A percentile compares a stretch with the other conserved stretches of the same genome.
Conservation (phyloP, 352 stramenopile species). For the Pythium vanterpoolii region DNA sequence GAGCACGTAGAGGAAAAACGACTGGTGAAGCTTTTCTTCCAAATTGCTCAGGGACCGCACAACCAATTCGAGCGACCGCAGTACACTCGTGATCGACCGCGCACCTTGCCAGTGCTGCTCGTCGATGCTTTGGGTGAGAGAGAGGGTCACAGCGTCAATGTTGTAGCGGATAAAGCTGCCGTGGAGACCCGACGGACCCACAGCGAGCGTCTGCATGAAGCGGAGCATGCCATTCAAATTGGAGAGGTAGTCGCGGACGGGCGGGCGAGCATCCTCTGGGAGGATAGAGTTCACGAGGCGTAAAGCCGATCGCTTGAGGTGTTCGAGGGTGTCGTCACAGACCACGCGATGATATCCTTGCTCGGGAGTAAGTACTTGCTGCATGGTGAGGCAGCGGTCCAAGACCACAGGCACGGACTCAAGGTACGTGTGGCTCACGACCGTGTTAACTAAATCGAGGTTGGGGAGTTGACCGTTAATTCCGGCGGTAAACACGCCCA, state of each 20-base stretch:
- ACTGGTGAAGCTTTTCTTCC: conserved; percentile 88
- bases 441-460: conserved; percentile 82
- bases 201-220: conserved; percentile 75
- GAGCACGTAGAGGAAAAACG: conserved; percentile 86
- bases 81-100: conserved; percentile 30
- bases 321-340: conserved; percentile 6
- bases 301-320: not conserved
- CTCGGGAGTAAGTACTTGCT: conserved; percentile 1
- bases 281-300: not conserved
- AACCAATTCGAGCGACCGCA: conserved; percentile 62
- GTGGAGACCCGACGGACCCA: conserved; percentile 57
- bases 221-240: conserved; percentile 69
- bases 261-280: conserved; percentile 22
- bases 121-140: conserved; percentile 25
- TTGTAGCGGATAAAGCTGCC: conserved; percentile 85
- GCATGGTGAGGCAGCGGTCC: conserved; percentile 37
- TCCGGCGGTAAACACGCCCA: conserved; percentile 64
- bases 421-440: conserved; percentile 41
- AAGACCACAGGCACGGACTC: conserved; percentile 51
- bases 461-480: conserved; percentile 87
- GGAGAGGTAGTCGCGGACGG: conserved; percentile 37
- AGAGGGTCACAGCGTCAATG: conserved; percentile 79
- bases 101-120: conserved; percentile 15
- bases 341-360: not conserved
- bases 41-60: conserved; percentile 83